Evolutionary conservation across 2,329 filamentous ascomycete genomes (phyloP), one percentile per base, ranked within the genome.

Genomic region (Periconia sp.): DNA sequence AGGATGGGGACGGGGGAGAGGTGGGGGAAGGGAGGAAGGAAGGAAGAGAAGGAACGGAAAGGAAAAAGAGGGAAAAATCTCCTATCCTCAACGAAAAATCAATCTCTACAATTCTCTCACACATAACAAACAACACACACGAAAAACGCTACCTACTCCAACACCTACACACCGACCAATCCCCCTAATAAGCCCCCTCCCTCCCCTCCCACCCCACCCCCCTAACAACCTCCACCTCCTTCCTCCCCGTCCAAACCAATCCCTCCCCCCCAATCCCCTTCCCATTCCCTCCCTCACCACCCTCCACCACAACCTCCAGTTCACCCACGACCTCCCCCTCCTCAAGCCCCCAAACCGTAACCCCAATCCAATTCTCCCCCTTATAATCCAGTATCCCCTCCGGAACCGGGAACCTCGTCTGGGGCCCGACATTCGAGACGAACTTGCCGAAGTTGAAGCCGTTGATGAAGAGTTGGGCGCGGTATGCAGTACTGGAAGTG

Each of bases 361-460:
- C 62, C 0, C 82, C 87, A 6, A 92, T 63, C 71, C 83, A 89
- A 61, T 93, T 93, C 31, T 78, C 80, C 0, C 89, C 89, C 5
- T 79, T 77, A 69, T 91, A 89, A 65, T 92, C 82, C 47, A 91
- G 75, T 19, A 92, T 82, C 19, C 88, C 88, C 73, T 91, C 83
- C 0, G 89, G 89, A 0, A 92, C 88, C 1, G 88, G 88, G 66
- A 86, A 92, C 1, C 71, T 77, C 0, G 80, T 84, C 74, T 93
- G 89, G 1, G 90, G 90, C 0, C 90, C 90, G n/a, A 92, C 79
- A 58, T 91, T 87, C 64, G 84, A 86, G n/a, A 84, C 75, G 56
- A 82, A 87, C 65, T 86, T 86, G 2, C 83, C 85, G 58, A 86
- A 91, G 69, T 92, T 88, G 71, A 86, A 92, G 1, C 89, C 89